Evolutionary conservation across 2,329 filamentous ascomycete species (phyloP), one percentile per base, ranked within the genome.

Genomic region (Bipolaris cookei): DNA sequence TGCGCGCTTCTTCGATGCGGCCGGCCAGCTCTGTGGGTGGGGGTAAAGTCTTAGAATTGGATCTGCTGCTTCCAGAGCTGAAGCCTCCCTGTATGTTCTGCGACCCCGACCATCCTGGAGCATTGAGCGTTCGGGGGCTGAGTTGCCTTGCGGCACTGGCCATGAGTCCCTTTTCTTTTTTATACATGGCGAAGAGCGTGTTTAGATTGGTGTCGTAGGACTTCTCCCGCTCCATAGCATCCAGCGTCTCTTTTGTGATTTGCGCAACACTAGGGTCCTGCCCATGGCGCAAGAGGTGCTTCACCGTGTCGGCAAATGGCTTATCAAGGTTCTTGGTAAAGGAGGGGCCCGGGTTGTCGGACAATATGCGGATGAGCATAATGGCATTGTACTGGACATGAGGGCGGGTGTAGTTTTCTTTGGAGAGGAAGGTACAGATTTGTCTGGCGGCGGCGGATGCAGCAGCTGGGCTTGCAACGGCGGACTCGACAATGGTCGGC

Each of bases 311-410:
- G 51, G 90, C 86, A 71, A 97, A 98, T 69, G 91, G 91, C 71
- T 88, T 84, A 76, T 97, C 93, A 39, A 98, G 77, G 74, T 96
- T 93, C 65, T 90, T 86, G n/a, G 94, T 97, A 71, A 99, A 99
- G 1, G 88, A 92, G 51, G 85, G 84, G 28, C 94, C 94, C 0
- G 95, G 95, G 74, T 99, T 97, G 76, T 98, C 93, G 66, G 88
- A 84, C 64, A 99, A 81, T 70, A 99, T 99, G 60, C 94, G 89
- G 66, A 96, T 83, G 54, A 99, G 85, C 95, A 98, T 98, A 70
- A 98, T 88, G 62, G 92, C 90, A 79, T 98, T 97, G 83, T 97
- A 98, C 77, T 98, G 94, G 66, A 88, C 87, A 68, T 90, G 87
- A 8, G 91, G 86, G 42, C 82, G 78, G 32, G 73, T 73, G 63